Evolutionary conservation across 2,329 filamentous ascomycete genomes (phyloP).

Genomic region (Aspergillus neoniger): DNA sequence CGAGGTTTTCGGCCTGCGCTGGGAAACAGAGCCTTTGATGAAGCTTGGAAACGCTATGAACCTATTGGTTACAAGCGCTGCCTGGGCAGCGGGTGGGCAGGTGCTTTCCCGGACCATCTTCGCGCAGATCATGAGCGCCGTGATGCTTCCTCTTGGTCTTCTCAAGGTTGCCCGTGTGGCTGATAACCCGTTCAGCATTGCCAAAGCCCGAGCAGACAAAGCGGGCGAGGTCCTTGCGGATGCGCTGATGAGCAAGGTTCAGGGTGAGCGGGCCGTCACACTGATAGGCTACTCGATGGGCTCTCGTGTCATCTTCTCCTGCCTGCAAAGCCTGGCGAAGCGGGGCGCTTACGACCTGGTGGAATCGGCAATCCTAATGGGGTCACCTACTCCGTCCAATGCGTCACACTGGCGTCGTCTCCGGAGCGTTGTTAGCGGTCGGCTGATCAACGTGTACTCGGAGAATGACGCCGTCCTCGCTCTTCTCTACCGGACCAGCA

Average conservation of each 20-base stretch:
- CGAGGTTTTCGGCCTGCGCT: slow-evolving; percentile 81
- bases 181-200: slow-evolving; percentile 80
- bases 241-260: slow-evolving; percentile 76
- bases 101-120: slow-evolving; percentile 73
- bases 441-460: slow-evolving; percentile 85
- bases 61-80: slow-evolving; percentile 73
- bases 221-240: slow-evolving; percentile 79
- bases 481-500: slow-evolving; percentile 83
- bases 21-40: slow-evolving; percentile 75
- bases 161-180: slow-evolving; percentile 67
- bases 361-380: slow-evolving; percentile 81
- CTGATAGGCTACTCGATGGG: slow-evolving; percentile 81
- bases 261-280: slow-evolving; percentile 78
- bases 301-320: slow-evolving; percentile 79
- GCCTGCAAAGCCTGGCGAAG: slow-evolving; percentile 73
- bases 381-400: slow-evolving; percentile 74
- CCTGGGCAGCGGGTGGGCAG: slow-evolving; percentile 77
- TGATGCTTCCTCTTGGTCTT: slow-evolving; percentile 69
- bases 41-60: slow-evolving; percentile 78
- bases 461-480: slow-evolving; percentile 84
- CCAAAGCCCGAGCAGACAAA: slow-evolving; percentile 75
- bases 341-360: slow-evolving; percentile 79
- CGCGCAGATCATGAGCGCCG: slow-evolving; percentile 63
- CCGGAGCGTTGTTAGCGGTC: slow-evolving; percentile 75
- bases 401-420: slow-evolving; percentile 73